Evolutionary conservation across 768 basidiomycete genomes (phyloP).

Genomic region (Macrocybe gigantea): DNA sequence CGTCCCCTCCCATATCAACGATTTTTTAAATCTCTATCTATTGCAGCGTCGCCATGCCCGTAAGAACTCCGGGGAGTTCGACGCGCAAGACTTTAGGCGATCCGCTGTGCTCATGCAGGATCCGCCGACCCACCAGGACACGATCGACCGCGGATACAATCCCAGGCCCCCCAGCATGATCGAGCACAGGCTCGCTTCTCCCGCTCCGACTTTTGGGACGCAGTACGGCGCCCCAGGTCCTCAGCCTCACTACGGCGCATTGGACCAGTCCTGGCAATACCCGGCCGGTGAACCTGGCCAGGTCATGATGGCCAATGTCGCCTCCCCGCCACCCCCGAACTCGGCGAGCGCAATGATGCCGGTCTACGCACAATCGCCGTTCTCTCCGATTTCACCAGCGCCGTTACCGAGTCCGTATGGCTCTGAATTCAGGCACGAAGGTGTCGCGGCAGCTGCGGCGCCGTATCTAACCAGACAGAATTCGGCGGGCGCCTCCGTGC

Average conservation of each 20-base stretch:
- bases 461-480: neutral
- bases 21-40: slow-evolving; percentile 3
- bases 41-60: slow-evolving; percentile 35
- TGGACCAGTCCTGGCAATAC: slow-evolving; percentile 14
- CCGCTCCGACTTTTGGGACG: slow-evolving; percentile 26
- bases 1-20: neutral
- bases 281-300: slow-evolving; percentile 21
- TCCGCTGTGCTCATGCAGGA: slow-evolving; percentile 59
- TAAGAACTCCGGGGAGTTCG: slow-evolving; percentile 44
- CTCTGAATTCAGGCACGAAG: slow-evolving; percentile 11
- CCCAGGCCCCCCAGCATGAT: slow-evolving; percentile 50
- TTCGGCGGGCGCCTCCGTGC: neutral
- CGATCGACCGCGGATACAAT: slow-evolving; percentile 35
- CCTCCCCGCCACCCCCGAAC: slow-evolving; percentile 31
- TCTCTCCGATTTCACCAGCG: slow-evolving; percentile 21
- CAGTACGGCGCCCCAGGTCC: slow-evolving; percentile 24
- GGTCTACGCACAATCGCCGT: slow-evolving; percentile 27
- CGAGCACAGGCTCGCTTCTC: slow-evolving; percentile 17
- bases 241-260: slow-evolving; percentile 11
- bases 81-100: slow-evolving; percentile 53
- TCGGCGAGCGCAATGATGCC: neutral
- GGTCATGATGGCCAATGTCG: slow-evolving; percentile 19
- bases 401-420: slow-evolving; percentile 11
- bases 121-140: slow-evolving; percentile 36
- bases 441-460: neutral